phyloP scores from a whole-genome alignment of 345 rosid genomes.

The Hevea brasiliensis region DNA sequence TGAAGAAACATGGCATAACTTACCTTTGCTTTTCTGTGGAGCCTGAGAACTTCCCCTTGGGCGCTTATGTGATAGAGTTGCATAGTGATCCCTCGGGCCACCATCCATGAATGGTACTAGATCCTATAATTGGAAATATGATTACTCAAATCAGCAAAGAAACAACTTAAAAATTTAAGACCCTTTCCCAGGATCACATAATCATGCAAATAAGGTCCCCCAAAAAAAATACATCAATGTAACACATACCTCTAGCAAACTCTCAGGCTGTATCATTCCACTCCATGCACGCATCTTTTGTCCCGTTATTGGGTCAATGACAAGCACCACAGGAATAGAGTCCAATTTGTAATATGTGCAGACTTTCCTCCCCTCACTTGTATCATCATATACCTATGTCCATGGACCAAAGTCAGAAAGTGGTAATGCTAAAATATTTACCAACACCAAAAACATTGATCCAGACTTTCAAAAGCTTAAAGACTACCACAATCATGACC shows the following conservation, averaged over 20 bases:
- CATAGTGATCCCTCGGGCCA: slow-evolving; percentile 81
- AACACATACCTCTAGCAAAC: slow-evolving; percentile 65
- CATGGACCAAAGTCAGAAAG: slow-evolving; percentile 10
- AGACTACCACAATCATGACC: not conserved
- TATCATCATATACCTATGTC: slow-evolving; percentile 77
- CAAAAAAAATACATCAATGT: not conserved
- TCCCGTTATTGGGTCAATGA: slow-evolving; percentile 94
- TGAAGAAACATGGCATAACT: slow-evolving; percentile 6
- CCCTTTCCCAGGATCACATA: not conserved
- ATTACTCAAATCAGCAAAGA: slow-evolving; percentile 12
- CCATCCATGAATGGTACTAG: slow-evolving; percentile 92
- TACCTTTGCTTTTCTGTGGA: slow-evolving; percentile 67
- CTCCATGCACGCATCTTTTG: slow-evolving; percentile 87
- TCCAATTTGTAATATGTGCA: slow-evolving; percentile 86
- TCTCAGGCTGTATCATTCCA: slow-evolving; percentile 94
- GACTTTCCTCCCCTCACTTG: slow-evolving; percentile 88
- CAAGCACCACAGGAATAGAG: slow-evolving; percentile 83
- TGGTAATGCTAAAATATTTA: not conserved
- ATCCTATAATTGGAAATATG: slow-evolving; percentile 46
- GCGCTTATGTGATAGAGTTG: slow-evolving; percentile 74
- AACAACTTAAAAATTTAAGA: not conserved
- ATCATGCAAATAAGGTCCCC: not conserved
- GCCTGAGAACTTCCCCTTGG: slow-evolving; percentile 67
- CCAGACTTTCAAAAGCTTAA: not conserved
- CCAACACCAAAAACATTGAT: slow-evolving; percentile 1